These are phyloP conservation scores for Heterobasidion irregulare DNA, from an alignment of 1,284 basidiomycete genomes.

Conservation along the genomic window DNA sequence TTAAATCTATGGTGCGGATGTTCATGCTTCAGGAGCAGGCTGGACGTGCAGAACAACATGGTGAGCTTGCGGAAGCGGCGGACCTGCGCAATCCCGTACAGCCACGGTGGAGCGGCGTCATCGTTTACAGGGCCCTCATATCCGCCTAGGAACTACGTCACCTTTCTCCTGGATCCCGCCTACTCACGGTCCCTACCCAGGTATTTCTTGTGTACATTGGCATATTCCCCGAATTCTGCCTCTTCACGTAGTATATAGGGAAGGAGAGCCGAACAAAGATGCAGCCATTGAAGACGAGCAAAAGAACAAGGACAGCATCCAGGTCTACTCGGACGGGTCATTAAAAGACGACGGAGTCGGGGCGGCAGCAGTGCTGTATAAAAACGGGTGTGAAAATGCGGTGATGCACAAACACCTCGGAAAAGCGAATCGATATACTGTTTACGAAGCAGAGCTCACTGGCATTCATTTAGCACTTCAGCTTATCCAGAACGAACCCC, in stretches of 20 bases:
- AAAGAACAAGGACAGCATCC: background rate
- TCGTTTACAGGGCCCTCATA: conserved; percentile 32
- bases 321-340: conserved; percentile 1
- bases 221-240: background rate
- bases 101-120: conserved; percentile 30
- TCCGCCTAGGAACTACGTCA: conserved; percentile 23
- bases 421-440: background rate
- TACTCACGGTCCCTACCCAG: conserved; percentile 22
- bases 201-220: conserved; percentile 18
- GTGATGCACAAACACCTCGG: background rate
- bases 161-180: conserved; percentile 24
- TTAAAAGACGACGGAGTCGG: background rate
- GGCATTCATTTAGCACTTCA: background rate
- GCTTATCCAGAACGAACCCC: background rate
- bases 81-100: conserved; percentile 14
- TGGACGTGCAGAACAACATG: conserved; percentile 8
- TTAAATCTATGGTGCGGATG: conserved; percentile 22
- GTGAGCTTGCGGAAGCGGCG: conserved; percentile 11
- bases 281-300: background rate
- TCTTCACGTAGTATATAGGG: conserved; percentile 28
- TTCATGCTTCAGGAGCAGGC: conserved; percentile 18
- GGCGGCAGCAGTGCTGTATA: background rate
- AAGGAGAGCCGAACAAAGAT: conserved; percentile 17
- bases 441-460: background rate
- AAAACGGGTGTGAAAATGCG: background rate